Evolutionary conservation across 768 basidiomycete genomes (phyloP).

Genomic region (Tricholoma bakamatsutake): DNA sequence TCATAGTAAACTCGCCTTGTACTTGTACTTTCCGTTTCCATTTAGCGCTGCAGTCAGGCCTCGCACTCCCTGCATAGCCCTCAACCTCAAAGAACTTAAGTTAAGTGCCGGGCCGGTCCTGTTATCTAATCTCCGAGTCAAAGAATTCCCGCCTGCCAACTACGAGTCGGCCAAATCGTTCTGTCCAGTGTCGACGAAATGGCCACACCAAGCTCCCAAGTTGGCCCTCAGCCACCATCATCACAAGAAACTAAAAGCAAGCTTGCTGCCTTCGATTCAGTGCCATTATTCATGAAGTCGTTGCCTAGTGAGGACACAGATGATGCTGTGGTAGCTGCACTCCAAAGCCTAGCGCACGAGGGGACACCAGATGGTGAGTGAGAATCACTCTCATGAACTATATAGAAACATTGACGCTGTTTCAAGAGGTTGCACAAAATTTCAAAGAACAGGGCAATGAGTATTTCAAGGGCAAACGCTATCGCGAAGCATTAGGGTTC

Average conservation of each 20-base stretch:
- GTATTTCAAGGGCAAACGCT: conserved; percentile 82
- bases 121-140: too few species aligned
- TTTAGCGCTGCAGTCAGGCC: conserved; percentile 60
- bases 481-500: conserved; percentile 82
- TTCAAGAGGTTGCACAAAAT: conserved; percentile 77
- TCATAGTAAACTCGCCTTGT: conserved; percentile 37
- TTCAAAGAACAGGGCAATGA: conserved; percentile 97
- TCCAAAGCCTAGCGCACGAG: conserved; percentile 83
- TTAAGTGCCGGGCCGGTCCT: neutral
- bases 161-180: too few species aligned
- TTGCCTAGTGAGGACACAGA: conserved; percentile 67
- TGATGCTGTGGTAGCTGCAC: conserved; percentile 66
- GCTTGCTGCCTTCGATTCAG: conserved; percentile 48
- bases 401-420: neutral
- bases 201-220: conserved; percentile 9
- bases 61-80: conserved; percentile 31
- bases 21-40: conserved; percentile 48
- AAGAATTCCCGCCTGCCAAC: too few species aligned
- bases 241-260: conserved; percentile 30
- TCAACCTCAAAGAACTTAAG: neutral
- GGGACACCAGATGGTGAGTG: conserved; percentile 91
- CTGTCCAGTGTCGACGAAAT: conserved; percentile 8
- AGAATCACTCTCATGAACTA: conserved; percentile 8
- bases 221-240: conserved; percentile 31
- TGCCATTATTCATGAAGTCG: conserved; percentile 91